Evolutionary conservation across 2,329 filamentous ascomycete genomes (phyloP).

Genomic region (Arachnopeziza araneosa): DNA sequence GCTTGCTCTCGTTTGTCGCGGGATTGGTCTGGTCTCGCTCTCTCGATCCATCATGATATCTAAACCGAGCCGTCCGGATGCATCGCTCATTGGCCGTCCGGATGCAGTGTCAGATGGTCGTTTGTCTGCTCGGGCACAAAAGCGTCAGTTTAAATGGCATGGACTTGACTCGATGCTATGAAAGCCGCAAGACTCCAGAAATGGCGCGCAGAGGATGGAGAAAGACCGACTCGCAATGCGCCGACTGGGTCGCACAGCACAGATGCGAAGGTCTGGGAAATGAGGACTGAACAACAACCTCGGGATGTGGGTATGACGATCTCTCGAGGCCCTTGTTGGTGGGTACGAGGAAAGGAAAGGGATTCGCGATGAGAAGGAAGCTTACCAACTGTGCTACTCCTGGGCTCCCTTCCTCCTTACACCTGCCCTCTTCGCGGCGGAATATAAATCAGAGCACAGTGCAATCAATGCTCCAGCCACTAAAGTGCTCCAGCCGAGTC

Average conservation of each 20-base stretch:
- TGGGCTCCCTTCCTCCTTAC: background rate
- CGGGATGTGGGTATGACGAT: background rate
- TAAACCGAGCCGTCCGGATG: background rate
- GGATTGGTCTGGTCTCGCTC: slow-evolving; percentile 1
- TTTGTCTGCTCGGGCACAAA: background rate
- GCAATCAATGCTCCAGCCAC: background rate
- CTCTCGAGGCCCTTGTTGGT: no score
- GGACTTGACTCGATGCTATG: background rate
- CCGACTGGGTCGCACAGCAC: background rate
- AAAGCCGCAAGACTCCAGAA: background rate
- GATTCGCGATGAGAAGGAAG: background rate
- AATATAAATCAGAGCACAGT: background rate
- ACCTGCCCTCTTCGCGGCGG: background rate
- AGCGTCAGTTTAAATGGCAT: background rate
- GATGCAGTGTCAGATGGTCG: background rate
- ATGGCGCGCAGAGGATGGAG: background rate
- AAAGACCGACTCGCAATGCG: background rate
- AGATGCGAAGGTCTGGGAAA: background rate
- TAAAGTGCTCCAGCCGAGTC: background rate
- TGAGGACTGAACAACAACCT: background rate
- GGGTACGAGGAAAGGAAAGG: background rate
- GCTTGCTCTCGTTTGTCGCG: slow-evolving; percentile 24
- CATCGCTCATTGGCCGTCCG: background rate
- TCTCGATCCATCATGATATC: background rate
- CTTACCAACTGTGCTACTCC: background rate